A percentile compares a stretch with the other conserved stretches of the same genome.
Evolutionary conservation across 371 early-diverging fungal genomes (phyloP).

Genomic region (Gilbertella persicaria): DNA sequence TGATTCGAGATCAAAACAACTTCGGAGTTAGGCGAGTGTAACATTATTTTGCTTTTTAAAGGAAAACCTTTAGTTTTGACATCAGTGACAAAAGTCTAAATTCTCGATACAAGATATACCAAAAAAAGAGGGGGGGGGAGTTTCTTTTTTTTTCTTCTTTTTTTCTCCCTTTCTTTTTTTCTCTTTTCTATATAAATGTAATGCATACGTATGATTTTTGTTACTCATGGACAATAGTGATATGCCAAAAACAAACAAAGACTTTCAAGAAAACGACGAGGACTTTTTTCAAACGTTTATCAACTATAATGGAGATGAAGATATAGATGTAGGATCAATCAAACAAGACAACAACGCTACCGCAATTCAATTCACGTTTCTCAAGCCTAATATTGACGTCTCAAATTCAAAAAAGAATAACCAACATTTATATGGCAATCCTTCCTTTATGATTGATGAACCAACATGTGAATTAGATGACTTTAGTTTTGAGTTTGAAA

Average conservation of each 20-base stretch:
- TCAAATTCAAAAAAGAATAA: background rate
- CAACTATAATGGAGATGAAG: background rate
- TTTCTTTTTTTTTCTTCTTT: too few species aligned
- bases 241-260: too few species aligned
- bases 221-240: too few species aligned
- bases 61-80: background rate
- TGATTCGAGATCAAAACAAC: background rate
- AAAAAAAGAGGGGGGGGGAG: background rate
- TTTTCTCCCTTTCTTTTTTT: background rate
- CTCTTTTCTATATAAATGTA: too few species aligned
- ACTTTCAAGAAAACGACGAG: background rate
- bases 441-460: background rate
- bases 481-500: constrained; percentile 3
- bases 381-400: constrained; percentile 14
- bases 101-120: background rate
- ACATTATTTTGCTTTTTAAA: background rate
- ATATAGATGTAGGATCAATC: too few species aligned
- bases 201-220: too few species aligned
- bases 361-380: constrained; percentile 6
- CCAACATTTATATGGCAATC: background rate
- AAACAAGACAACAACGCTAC: background rate
- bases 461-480: background rate
- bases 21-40: background rate
- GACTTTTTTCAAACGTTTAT: background rate
- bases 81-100: background rate